These are phyloP conservation scores for Drechslerella coelobrocha DNA, from an alignment of 2,329 filamentous ascomycete genomes.

Conservation along the genomic window DNA sequence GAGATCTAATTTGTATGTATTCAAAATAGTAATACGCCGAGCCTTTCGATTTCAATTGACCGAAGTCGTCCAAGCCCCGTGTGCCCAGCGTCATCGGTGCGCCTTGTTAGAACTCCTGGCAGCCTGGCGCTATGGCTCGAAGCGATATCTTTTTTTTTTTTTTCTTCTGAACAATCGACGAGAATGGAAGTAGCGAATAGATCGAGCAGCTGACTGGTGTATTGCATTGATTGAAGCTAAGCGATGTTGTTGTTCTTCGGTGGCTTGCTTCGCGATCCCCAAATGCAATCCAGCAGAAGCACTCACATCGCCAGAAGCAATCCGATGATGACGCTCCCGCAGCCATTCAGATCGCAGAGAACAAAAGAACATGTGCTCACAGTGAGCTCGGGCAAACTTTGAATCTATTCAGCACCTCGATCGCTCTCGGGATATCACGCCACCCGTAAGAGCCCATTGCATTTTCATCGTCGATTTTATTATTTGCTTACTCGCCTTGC, in stretches of 20 bases:
- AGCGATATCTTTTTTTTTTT: too few relatives aligned
- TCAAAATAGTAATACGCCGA: not conserved
- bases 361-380: not conserved
- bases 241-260: not conserved
- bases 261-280: not conserved
- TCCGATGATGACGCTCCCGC: not conserved
- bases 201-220: not conserved
- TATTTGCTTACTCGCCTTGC: not conserved
- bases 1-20: too few relatives aligned
- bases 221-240: too few relatives aligned
- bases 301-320: not conserved
- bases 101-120: not conserved
- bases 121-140: not conserved
- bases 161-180: not conserved
- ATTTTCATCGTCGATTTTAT: not conserved
- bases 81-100: not conserved
- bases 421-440: slow-evolving; percentile 2
- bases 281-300: not conserved
- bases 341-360: not conserved
- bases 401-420: not conserved
- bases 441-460: not conserved
- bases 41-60: not conserved
- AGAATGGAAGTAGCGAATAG: too few relatives aligned
- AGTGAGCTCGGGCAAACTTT: slow-evolving; percentile 3
- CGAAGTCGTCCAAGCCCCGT: not conserved